A percentile compares a stretch with the other conserved stretches of the same genome.
phyloP scores from a whole-genome alignment of 2,329 filamentous ascomycete genomes.

The Verticillium nonalfalfae region DNA sequence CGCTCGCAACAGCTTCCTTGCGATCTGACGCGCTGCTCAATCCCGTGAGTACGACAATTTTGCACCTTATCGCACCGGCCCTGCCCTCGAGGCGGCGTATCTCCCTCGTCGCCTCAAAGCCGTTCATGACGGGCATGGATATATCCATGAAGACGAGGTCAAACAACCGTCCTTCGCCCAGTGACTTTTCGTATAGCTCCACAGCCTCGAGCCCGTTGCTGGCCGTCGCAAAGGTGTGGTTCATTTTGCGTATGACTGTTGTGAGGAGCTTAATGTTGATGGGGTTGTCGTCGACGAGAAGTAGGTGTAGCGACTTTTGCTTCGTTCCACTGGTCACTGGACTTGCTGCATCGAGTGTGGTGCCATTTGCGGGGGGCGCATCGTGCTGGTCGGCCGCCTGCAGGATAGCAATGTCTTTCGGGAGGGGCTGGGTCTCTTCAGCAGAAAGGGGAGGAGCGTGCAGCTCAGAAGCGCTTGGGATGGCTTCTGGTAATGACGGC shows the following conservation, averaged over 20 bases:
- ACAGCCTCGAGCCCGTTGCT: constrained; percentile 36
- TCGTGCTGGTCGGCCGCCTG: no score
- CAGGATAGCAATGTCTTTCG: no score
- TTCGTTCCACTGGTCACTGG: background rate
- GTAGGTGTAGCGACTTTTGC: constrained; percentile 13
- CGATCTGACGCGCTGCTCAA: constrained; percentile 32
- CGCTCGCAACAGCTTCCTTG: constrained; percentile 36
- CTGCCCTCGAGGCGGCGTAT: constrained; percentile 35
- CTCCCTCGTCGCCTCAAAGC: constrained; percentile 28
- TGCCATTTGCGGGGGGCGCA: no score
- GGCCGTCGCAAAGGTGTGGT: constrained; percentile 28
- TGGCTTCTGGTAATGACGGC: no score
- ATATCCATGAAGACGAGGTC: constrained; percentile 22
- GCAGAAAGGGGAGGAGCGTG: no score
- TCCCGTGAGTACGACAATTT: constrained; percentile 37
- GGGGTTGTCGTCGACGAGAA: constrained; percentile 27
- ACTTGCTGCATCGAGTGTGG: no score
- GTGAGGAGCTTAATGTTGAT: constrained; percentile 27
- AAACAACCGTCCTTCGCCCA: constrained; percentile 2
- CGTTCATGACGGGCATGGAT: constrained; percentile 40
- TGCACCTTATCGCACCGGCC: constrained; percentile 25
- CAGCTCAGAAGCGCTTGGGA: no score
- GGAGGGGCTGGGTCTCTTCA: no score
- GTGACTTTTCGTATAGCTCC: constrained; percentile 11
- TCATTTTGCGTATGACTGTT: constrained; percentile 26